Percentiles rank a stretch among this genome's conserved stretches.
These are phyloP conservation scores for Euphorbia corollata DNA, from an alignment of 441 rosid species.

Conservation along the genomic window DNA sequence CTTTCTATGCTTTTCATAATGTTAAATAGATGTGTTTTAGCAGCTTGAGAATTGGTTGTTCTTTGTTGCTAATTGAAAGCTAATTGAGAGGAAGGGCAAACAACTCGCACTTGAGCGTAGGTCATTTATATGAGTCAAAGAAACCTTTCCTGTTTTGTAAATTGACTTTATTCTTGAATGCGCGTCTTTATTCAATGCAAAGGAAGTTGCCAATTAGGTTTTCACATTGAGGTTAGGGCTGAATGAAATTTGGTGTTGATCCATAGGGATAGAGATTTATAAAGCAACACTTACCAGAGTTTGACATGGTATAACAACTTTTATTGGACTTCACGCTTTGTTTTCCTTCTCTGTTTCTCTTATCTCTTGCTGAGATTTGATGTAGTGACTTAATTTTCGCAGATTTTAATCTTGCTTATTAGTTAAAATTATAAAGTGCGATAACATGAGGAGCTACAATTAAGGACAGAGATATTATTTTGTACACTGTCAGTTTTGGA, in stretches of 20 bases:
- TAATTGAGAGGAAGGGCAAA: not conserved
- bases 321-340: not conserved
- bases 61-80: not conserved
- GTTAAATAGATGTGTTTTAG: constrained; percentile 2
- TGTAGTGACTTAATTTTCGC: not conserved
- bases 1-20: not conserved
- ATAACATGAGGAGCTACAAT: too few relatives aligned
- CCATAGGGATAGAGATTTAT: constrained; percentile 1
- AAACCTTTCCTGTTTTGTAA: not conserved
- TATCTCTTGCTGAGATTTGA: not conserved
- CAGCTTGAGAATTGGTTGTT: not conserved
- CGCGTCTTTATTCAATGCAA: not conserved
- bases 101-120: not conserved
- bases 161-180: not conserved
- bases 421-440: too few relatives aligned
- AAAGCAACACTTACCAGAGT: too few relatives aligned
- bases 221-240: constrained; percentile 6
- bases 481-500: not conserved
- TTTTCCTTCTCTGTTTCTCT: not conserved
- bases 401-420: too few relatives aligned
- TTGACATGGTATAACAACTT: not conserved
- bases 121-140: not conserved
- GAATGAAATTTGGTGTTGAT: not conserved
- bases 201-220: not conserved
- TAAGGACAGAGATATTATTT: not conserved